Conservation (phyloP, 2,329 filamentous ascomycete species). For the Byssoonygena ceratinophila region DNA sequence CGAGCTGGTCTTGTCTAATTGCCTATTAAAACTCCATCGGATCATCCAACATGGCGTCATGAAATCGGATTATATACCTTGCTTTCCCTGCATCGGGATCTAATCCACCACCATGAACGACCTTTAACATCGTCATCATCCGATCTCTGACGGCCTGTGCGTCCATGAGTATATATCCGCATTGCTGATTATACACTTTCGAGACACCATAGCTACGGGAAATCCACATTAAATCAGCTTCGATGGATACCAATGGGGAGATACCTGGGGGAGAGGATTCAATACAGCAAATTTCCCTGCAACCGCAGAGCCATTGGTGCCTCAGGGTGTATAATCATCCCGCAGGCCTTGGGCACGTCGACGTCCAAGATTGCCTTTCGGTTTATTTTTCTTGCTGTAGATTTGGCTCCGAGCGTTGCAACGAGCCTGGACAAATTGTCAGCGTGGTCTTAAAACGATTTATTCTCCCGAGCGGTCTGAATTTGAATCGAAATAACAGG, state of each 20-base stretch:
- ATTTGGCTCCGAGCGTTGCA: constrained; percentile 71
- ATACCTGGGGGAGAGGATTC: background rate
- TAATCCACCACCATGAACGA: constrained; percentile 48
- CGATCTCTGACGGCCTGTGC: constrained; percentile 62
- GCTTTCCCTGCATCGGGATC: constrained; percentile 62
- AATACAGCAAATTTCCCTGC: constrained; percentile 73
- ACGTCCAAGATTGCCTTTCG: constrained; percentile 82
- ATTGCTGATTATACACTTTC: constrained; percentile 78
- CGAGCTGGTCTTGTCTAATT: constrained; percentile 60
- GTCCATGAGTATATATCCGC: constrained; percentile 71
- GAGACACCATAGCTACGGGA: constrained; percentile 27
- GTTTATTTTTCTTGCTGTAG: constrained; percentile 60
- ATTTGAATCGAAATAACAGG: constrained; percentile 5
- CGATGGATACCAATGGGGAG: constrained; percentile 14
- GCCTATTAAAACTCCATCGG: background rate
- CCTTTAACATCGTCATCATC: constrained; percentile 58
- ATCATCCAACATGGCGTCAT: background rate
- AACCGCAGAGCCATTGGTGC: constrained; percentile 82
- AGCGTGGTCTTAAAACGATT: background rate
- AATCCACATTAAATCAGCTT: background rate
- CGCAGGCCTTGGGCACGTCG: constrained; percentile 73
- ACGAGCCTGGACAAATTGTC: constrained; percentile 64
- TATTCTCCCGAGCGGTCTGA: background rate
- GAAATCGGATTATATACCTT: constrained; percentile 44
- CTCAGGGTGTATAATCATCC: constrained; percentile 74